Evolutionary conservation across 495 filamentous ascomycete species (phyloP).

Genomic region (Talaromyces stipitatus): DNA sequence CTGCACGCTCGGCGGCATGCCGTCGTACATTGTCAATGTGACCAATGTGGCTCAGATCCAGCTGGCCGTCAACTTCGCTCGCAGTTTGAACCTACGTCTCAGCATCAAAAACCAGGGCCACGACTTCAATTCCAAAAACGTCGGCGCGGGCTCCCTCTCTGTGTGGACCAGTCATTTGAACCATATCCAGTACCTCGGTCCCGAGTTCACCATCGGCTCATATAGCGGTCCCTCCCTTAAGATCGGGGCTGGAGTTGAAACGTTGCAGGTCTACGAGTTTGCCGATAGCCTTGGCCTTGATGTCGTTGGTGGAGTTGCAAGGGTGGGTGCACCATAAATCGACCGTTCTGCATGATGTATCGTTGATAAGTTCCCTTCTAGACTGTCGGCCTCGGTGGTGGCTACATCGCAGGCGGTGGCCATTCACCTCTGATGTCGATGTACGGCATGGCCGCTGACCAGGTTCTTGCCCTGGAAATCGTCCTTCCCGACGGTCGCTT

Average conservation of each 20-base stretch:
- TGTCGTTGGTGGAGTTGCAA: slow-evolving; percentile 20
- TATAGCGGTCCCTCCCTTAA: too few species aligned
- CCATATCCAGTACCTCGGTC: too few species aligned
- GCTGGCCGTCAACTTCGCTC: slow-evolving; percentile 54
- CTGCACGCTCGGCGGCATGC: slow-evolving; percentile 53
- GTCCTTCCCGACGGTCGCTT: slow-evolving; percentile 45
- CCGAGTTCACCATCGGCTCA: too few species aligned
- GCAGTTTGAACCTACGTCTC: slow-evolving; percentile 6
- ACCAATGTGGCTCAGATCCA: slow-evolving; percentile 48
- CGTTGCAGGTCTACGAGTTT: slow-evolving; percentile 36
- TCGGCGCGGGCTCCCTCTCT: slow-evolving; percentile 46
- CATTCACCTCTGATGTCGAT: too few species aligned
- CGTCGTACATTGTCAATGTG: slow-evolving; percentile 52
- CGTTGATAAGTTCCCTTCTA: too few species aligned
- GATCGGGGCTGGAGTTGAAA: slow-evolving; percentile 49
- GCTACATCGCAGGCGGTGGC: slow-evolving; percentile 54
- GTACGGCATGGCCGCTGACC: slow-evolving; percentile 53
- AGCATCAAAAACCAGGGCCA: slow-evolving; percentile 14
- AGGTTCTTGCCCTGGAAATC: too few species aligned
- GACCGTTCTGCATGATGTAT: too few species aligned
- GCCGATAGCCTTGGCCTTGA: slow-evolving; percentile 21
- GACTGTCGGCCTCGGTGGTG: slow-evolving; percentile 38
- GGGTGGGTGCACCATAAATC: too few species aligned
- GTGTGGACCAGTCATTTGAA: too few species aligned
- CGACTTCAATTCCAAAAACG: slow-evolving; percentile 51